Evolutionary conservation across 495 filamentous ascomycete species (phyloP).

Genomic region (Penicillium fimorum): DNA sequence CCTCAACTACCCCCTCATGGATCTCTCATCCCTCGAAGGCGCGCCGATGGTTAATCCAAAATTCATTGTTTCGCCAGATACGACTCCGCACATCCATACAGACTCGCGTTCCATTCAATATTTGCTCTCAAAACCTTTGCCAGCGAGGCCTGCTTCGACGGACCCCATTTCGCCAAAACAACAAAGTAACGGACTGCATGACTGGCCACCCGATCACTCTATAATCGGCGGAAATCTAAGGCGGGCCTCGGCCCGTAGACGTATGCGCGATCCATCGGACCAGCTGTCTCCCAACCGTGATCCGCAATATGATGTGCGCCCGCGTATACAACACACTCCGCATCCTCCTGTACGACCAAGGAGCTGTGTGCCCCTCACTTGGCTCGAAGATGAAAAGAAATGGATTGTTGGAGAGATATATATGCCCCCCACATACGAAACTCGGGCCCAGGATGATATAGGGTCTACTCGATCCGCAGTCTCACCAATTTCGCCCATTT

Average conservation of each 20-base stretch:
- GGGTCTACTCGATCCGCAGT: neutral
- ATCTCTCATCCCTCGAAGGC: conserved; percentile 43
- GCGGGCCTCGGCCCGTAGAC: conserved; percentile 6
- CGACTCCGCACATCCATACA: conserved; percentile 4
- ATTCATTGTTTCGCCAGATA: conserved; percentile 5
- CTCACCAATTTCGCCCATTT: conserved; percentile 1
- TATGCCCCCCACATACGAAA: neutral
- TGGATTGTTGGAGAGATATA: conserved; percentile 12
- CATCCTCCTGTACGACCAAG: neutral
- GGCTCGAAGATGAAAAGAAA: conserved; percentile 19
- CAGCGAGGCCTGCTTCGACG: conserved; percentile 18
- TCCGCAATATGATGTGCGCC: neutral
- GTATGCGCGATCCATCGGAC: neutral
- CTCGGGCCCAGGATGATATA: neutral
- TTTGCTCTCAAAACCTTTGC: conserved; percentile 19
- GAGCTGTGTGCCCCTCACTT: conserved; percentile 9
- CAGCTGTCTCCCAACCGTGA: conserved; percentile 3
- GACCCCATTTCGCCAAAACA: conserved; percentile 1
- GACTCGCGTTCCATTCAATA: conserved; percentile 14
- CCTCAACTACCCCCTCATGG: conserved; percentile 18
- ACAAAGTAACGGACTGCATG: neutral
- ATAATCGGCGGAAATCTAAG: conserved; percentile 1
- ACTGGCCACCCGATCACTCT: neutral
- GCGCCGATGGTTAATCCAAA: conserved; percentile 30
- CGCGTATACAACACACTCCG: neutral